phyloP scores from a whole-genome alignment of 306 rosid genomes.

The Astragalus membranaceus region DNA sequence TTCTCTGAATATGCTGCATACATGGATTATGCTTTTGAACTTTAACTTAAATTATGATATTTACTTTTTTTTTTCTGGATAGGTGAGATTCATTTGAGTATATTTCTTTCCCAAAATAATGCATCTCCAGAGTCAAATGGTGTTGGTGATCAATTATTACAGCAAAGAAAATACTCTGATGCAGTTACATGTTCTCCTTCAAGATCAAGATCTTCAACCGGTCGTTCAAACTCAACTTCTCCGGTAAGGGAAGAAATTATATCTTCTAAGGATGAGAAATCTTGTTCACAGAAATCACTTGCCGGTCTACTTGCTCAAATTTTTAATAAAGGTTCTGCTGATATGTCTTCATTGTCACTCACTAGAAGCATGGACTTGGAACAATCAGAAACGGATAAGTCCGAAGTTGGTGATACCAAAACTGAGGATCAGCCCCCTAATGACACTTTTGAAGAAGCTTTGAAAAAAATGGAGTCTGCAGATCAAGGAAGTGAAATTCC shows the following conservation, averaged over 20 bases:
- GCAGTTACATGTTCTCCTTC: slow-evolving; percentile 11
- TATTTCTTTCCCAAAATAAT: slow-evolving; percentile 38
- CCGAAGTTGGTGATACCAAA: slow-evolving; percentile 37
- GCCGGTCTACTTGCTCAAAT: slow-evolving; percentile 73
- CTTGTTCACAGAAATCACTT: slow-evolving; percentile 45
- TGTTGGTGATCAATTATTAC: slow-evolving; percentile 9
- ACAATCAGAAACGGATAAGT: slow-evolving; percentile 32
- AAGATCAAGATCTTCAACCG: slow-evolving; percentile 1
- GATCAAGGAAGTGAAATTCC: slow-evolving; percentile 71
- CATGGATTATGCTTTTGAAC: slow-evolving; percentile 4
- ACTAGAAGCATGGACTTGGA: slow-evolving; percentile 47
- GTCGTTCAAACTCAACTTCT: slow-evolving; percentile 40
- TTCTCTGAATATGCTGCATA: background rate
- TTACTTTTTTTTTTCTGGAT: slow-evolving; percentile 10
- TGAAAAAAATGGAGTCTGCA: slow-evolving; percentile 46
- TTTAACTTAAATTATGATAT: slow-evolving; percentile 15
- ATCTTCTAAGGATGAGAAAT: slow-evolving; percentile 52
- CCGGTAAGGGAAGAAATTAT: slow-evolving; percentile 53
- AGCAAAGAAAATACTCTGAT: slow-evolving; percentile 18
- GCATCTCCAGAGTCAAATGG: slow-evolving; percentile 29
- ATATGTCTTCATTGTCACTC: slow-evolving; percentile 28
- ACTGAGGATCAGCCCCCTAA: slow-evolving; percentile 51
- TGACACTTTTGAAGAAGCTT: slow-evolving; percentile 55
- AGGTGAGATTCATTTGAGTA: slow-evolving; percentile 73
- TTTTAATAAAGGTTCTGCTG: slow-evolving; percentile 56